phyloP scores from a whole-genome alignment of 1,284 basidiomycete genomes.

The Volvariella surrecta region DNA sequence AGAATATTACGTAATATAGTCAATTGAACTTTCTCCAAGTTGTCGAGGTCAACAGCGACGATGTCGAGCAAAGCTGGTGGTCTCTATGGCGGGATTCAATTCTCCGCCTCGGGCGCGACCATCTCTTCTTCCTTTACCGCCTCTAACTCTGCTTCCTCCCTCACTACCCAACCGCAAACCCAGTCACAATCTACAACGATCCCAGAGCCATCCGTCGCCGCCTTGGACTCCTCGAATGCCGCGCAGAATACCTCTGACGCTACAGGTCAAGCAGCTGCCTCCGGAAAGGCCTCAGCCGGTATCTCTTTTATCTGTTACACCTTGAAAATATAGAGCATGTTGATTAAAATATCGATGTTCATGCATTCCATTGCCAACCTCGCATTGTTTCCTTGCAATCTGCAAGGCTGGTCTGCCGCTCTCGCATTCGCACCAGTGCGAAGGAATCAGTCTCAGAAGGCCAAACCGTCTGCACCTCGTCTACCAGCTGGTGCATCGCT shows the following conservation, averaged over 20 bases:
- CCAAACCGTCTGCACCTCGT: slow-evolving; percentile 39
- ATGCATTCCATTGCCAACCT: slow-evolving; percentile 13
- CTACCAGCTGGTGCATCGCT: slow-evolving; percentile 58
- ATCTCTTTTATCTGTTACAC: slow-evolving; percentile 42
- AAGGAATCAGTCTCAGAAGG: slow-evolving; percentile 43
- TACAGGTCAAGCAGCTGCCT: slow-evolving; percentile 13
- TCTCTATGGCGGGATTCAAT: slow-evolving; percentile 75
- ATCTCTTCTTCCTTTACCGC: slow-evolving; percentile 28
- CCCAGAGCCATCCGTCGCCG: slow-evolving; percentile 9
- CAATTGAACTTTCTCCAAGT: background rate
- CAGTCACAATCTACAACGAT: slow-evolving; percentile 3
- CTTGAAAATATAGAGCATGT: slow-evolving; percentile 28
- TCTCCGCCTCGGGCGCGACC: slow-evolving; percentile 55
- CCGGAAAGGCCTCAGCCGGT: slow-evolving; percentile 70
- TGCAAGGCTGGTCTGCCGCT: slow-evolving; percentile 76
- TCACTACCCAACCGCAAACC: slow-evolving; percentile 7
- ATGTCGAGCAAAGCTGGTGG: slow-evolving; percentile 74
- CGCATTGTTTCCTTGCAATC: slow-evolving; percentile 7
- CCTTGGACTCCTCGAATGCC: slow-evolving; percentile 3
- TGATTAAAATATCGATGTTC: slow-evolving; percentile 35
- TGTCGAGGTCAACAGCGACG: slow-evolving; percentile 15
- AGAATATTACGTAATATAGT: slow-evolving; percentile 7
- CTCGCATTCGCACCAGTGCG: slow-evolving; percentile 78
- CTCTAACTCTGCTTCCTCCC: slow-evolving; percentile 13
- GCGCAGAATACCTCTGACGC: slow-evolving; percentile 4